A percentile compares a stretch with the other conserved stretches of the same genome.
Conservation (phyloP, 2,329 filamentous ascomycete genomes). For the Aspergillus felis region DNA sequence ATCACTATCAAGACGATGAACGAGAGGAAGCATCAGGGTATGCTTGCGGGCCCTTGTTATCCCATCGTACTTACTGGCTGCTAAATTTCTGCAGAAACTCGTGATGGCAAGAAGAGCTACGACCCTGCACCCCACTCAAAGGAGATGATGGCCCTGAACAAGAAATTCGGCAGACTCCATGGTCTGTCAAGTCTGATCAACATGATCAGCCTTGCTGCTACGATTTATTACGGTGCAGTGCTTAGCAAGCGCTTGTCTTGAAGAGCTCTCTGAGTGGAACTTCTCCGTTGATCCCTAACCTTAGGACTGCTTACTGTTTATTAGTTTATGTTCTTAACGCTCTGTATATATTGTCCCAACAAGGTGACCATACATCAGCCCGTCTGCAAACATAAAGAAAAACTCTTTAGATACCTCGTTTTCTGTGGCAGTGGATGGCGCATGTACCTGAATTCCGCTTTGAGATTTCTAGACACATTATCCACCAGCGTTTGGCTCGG, state of each 20-base stretch:
- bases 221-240: constrained; percentile 72
- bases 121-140: constrained; percentile 74
- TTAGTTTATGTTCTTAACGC: neutral
- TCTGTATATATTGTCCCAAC: neutral
- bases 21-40: constrained; percentile 74
- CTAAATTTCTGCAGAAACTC: constrained; percentile 57
- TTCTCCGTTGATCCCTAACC: neutral
- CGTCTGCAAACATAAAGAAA: neutral
- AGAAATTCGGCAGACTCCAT: constrained; percentile 73
- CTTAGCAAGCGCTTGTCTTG: constrained; percentile 51
- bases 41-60: constrained; percentile 20
- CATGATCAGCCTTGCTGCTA: constrained; percentile 63
- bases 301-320: neutral
- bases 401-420: neutral
- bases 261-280: neutral
- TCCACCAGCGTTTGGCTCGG: too few species aligned
- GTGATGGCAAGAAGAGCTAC: constrained; percentile 83
- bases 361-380: neutral
- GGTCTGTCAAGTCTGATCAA: constrained; percentile 79
- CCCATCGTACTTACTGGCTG: neutral
- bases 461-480: neutral
- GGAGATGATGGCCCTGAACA: constrained; percentile 79
- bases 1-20: constrained; percentile 70
- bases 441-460: neutral
- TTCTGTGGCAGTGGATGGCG: neutral